These are phyloP conservation scores for Leishmania braziliensis DNA, from an alignment of 208 protist species.

Conservation along the genomic window DNA sequence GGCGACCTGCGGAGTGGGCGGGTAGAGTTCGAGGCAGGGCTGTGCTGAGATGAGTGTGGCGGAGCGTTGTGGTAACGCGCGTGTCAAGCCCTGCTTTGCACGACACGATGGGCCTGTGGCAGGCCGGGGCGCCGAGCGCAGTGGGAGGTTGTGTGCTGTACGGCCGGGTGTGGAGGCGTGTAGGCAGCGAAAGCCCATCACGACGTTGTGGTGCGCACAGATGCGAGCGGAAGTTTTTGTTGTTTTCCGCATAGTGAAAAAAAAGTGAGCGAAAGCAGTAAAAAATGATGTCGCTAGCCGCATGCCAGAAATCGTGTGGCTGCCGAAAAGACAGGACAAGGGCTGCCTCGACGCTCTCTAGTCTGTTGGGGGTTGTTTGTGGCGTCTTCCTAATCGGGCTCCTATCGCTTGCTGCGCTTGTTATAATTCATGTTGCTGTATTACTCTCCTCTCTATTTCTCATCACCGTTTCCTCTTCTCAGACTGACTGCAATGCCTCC, in stretches of 20 bases:
- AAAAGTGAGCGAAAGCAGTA: background rate
- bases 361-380: background rate
- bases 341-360: no score
- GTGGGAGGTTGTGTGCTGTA: background rate
- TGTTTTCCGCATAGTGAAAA: background rate
- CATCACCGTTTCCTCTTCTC: background rate
- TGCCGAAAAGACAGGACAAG: background rate
- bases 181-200: background rate
- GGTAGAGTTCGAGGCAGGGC: background rate
- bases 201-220: background rate
- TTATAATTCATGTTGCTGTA: background rate
- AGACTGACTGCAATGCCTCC: background rate
- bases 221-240: background rate
- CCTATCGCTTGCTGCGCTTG: background rate
- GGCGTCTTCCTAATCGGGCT: background rate
- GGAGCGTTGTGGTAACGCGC: background rate
- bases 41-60: background rate
- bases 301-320: background rate
- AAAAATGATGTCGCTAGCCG: background rate
- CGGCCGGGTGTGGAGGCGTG: background rate
- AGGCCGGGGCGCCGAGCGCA: background rate
- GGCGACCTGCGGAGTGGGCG: background rate
- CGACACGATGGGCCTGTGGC: background rate
- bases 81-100: background rate
- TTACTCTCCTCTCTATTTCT: background rate